A percentile compares a stretch with the other conserved stretches of the same genome.
Evolutionary conservation across 352 stramenopile genomes (phyloP).

Genomic region (Phytophthora litchii): DNA sequence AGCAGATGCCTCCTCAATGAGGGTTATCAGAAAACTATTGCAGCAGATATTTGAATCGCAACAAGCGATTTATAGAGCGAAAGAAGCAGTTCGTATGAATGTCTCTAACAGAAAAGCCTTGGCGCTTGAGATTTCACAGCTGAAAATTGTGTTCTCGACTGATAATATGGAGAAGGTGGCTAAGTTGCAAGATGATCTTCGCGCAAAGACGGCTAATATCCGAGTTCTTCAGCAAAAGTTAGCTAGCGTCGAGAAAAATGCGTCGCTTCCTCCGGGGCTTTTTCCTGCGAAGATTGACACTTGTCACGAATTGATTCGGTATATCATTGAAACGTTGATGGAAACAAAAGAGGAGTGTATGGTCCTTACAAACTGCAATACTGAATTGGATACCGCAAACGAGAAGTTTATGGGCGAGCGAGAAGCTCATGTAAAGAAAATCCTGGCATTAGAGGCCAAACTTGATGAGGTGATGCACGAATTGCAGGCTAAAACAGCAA

Average conservation of each 20-base stretch:
- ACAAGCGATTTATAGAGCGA: constrained; percentile 51
- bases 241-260: constrained; percentile 55
- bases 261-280: constrained; percentile 40
- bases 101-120: constrained; percentile 60
- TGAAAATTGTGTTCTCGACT: constrained; percentile 20
- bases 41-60: constrained; percentile 50
- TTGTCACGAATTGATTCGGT: constrained; percentile 63
- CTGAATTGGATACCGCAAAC: constrained; percentile 10
- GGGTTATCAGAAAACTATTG: constrained; percentile 37
- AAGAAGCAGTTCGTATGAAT: constrained; percentile 55
- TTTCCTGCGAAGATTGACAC: constrained; percentile 43
- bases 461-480: constrained; percentile 32
- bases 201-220: constrained; percentile 63
- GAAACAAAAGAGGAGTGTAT: constrained; percentile 42
- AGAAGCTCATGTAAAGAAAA: constrained; percentile 31
- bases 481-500: constrained; percentile 22
- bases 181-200: constrained; percentile 43
- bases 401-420: constrained; percentile 12
- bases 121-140: constrained; percentile 43
- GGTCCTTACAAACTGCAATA: constrained; percentile 26
- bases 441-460: constrained; percentile 9
- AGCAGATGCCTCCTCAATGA: constrained; percentile 27
- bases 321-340: constrained; percentile 51
- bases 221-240: constrained; percentile 70
- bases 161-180: constrained; percentile 33